Percentiles rank a stretch among this genome's conserved stretches.
These are phyloP conservation scores for Priceomyces medius DNA, from an alignment of 805 yeast genomes.

Conservation along the genomic window DNA sequence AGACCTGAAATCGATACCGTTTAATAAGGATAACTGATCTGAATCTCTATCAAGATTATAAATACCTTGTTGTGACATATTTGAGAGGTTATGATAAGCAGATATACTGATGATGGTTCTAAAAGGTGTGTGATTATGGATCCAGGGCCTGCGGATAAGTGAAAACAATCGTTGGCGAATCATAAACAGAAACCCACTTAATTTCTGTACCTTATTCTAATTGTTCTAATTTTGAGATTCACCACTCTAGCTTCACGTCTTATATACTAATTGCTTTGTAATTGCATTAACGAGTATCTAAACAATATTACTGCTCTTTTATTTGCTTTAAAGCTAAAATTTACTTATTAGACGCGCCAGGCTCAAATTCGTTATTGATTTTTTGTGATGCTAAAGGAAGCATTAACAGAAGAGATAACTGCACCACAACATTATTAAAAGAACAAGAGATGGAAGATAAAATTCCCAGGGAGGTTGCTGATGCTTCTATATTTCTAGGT, in stretches of 20 bases:
- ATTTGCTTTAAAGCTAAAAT: background rate
- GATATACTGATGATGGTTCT: background rate
- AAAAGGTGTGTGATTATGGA: background rate
- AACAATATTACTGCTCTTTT: too few species aligned
- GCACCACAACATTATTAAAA: too few species aligned
- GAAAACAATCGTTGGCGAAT: background rate
- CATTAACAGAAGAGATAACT: too few species aligned
- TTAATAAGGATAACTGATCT: background rate
- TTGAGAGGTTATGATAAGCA: background rate
- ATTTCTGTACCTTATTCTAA: too few species aligned
- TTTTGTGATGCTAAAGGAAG: too few species aligned
- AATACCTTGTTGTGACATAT: background rate
- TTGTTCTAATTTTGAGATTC: too few species aligned
- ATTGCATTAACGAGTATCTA: too few species aligned
- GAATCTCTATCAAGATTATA: slow-evolving; percentile 4
- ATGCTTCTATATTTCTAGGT: slow-evolving; percentile 5
- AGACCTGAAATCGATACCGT: slow-evolving; percentile 5
- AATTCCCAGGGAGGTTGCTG: background rate
- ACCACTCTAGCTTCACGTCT: too few species aligned
- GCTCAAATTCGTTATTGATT: too few species aligned
- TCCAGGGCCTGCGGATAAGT: background rate
- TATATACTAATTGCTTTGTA: too few species aligned
- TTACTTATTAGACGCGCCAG: background rate
- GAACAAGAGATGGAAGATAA: background rate
- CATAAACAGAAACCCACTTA: background rate